These are phyloP conservation scores for Fusarium proliferatum DNA, from an alignment of 2,329 filamentous ascomycete genomes.

Conservation along the genomic window DNA sequence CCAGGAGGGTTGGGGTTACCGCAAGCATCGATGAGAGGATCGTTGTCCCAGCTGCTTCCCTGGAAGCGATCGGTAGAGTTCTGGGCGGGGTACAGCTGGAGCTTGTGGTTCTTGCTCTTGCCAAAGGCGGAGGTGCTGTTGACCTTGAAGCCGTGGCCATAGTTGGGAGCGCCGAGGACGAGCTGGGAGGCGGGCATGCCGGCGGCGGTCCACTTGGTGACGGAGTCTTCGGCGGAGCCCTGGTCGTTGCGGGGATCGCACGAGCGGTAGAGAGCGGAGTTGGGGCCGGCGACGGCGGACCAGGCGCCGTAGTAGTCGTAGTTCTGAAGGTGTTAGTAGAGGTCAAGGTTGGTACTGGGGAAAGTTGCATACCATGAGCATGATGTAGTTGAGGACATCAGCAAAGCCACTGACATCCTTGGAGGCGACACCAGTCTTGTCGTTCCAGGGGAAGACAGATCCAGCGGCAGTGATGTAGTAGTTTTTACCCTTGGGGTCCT, in stretches of 20 bases:
- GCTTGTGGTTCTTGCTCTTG: not conserved
- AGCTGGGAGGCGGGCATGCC: conserved; percentile 31
- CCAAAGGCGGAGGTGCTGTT: conserved; percentile 21
- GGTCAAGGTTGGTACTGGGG: fast-evolving
- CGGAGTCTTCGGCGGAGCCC: conserved; percentile 19
- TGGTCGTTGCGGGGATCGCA: conserved; percentile 36
- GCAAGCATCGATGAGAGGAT: conserved; percentile 25
- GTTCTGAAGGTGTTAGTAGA: not conserved
- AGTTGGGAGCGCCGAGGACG: conserved; percentile 34
- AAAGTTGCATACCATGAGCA: conserved; percentile 31
- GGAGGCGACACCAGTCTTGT: conserved; percentile 16
- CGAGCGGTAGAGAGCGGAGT: conserved; percentile 9
- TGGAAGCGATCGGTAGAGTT: conserved; percentile 39
- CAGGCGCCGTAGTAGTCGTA: conserved; percentile 38
- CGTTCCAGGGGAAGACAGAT: conserved; percentile 36
- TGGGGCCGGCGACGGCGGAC: conserved; percentile 29
- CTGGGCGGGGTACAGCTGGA: conserved; percentile 27
- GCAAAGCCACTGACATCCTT: conserved; percentile 30
- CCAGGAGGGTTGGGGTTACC: conserved; percentile 30
- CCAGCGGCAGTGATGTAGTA: conserved; percentile 33
- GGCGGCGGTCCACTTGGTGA: conserved; percentile 24
- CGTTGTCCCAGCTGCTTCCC: conserved; percentile 37
- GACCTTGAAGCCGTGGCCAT: conserved; percentile 36
- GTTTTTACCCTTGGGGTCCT: conserved; percentile 22
- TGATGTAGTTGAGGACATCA: conserved; percentile 34